Evolutionary conservation across 2,329 filamentous ascomycete species (phyloP).

Genomic region (Periconia macrospinosa): DNA sequence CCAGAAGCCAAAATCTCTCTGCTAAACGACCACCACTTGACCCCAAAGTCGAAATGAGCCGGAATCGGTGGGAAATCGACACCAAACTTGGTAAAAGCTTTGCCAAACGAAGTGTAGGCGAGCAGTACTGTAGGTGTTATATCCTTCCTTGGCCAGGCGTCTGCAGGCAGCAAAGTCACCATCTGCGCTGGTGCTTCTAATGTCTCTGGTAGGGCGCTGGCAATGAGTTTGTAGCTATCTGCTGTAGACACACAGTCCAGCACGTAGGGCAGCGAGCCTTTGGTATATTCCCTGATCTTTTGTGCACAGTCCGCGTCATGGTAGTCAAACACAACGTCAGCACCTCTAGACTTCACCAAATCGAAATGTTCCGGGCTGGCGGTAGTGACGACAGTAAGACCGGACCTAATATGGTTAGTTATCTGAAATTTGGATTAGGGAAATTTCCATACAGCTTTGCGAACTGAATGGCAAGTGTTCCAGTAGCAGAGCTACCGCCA

Average conservation of each 20-base stretch:
- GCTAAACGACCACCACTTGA: constrained; percentile 26
- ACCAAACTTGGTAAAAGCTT: constrained; percentile 31
- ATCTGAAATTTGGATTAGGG: constrained; percentile 49
- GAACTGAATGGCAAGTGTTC: constrained; percentile 52
- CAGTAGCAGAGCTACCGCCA: constrained; percentile 55
- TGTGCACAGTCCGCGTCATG: constrained; percentile 43
- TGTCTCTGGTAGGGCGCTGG: constrained; percentile 24
- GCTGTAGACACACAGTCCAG: constrained; percentile 52
- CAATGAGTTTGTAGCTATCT: constrained; percentile 17
- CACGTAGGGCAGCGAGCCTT: constrained; percentile 47
- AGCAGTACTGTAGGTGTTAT: constrained; percentile 48
- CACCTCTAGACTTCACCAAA: constrained; percentile 13
- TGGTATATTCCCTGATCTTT: constrained; percentile 52
- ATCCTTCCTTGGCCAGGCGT: constrained; percentile 45
- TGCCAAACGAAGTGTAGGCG: constrained; percentile 49
- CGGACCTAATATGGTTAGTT: constrained; percentile 52
- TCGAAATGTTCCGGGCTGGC: constrained; percentile 18
- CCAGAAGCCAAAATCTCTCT: constrained; percentile 29
- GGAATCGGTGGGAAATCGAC: constrained; percentile 28
- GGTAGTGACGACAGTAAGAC: constrained; percentile 23
- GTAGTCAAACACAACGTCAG: constrained; percentile 46
- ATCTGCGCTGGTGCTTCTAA: constrained; percentile 23
- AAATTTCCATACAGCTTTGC: constrained; percentile 54
- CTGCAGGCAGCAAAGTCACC: constrained; percentile 18
- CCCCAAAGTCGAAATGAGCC: constrained; percentile 31